Percentiles rank a stretch among this genome's conserved stretches.
Conservation (phyloP, 2,329 filamentous ascomycete genomes). For the Zasmidium angulare region DNA sequence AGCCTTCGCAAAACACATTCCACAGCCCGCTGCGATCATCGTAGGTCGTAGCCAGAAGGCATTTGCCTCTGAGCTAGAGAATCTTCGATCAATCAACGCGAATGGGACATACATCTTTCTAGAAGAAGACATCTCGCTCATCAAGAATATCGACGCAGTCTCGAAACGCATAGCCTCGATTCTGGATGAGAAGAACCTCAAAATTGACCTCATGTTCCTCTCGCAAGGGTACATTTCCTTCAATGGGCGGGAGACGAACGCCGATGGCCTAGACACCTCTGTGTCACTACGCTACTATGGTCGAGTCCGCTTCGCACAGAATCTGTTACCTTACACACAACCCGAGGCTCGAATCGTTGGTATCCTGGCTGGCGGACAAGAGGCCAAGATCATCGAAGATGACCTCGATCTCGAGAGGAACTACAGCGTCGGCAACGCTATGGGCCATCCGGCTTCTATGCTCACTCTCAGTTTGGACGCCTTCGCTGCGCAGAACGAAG, state of each 20-base stretch:
- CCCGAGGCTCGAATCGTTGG: conserved; percentile 18
- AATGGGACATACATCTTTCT: conserved; percentile 7
- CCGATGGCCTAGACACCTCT: conserved; percentile 26
- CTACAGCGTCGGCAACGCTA: conserved; percentile 13
- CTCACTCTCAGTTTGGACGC: conserved; percentile 25
- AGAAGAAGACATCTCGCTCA: conserved; percentile 35
- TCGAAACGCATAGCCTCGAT: conserved; percentile 28
- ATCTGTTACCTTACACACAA: conserved; percentile 11
- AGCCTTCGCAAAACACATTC: conserved; percentile 19
- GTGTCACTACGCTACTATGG: conserved; percentile 28
- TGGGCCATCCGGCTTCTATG: conserved; percentile 18
- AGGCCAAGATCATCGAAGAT: conserved; percentile 20
- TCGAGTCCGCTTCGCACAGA: conserved; percentile 23
- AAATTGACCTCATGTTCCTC: conserved; percentile 43
- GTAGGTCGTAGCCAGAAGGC: conserved; percentile 20
- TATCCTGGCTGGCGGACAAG: conserved; percentile 25
- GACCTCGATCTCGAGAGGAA: conserved; percentile 24
- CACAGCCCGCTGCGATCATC: conserved; percentile 20
- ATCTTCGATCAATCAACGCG: conserved; percentile 14
- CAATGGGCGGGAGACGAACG: conserved; percentile 25
- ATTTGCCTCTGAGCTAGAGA: conserved; percentile 12
- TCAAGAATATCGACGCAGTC: conserved; percentile 37
- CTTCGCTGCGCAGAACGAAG: conserved; percentile 17
- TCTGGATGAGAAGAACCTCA: conserved; percentile 20
- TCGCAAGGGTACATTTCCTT: conserved; percentile 40